Conservation (phyloP, 306 rosid genomes). For the Trifolium dubium region DNA sequence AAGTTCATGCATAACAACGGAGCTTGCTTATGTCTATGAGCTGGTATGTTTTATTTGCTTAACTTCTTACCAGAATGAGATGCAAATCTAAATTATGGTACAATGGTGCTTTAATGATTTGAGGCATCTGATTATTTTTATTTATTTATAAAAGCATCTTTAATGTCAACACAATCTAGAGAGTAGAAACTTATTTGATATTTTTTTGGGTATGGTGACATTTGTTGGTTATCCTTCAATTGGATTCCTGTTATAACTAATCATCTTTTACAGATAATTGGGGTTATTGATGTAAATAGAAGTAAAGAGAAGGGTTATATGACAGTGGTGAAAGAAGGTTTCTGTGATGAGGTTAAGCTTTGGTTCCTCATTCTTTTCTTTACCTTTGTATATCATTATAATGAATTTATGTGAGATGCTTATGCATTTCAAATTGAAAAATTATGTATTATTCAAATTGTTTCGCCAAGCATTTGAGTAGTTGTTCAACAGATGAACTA, state of each 20-base stretch:
- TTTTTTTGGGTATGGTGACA: constrained; percentile 8
- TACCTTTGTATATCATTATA: constrained; percentile 32
- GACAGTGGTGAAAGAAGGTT: constrained; percentile 90
- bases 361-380: constrained; percentile 43
- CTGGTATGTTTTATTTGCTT: constrained; percentile 60
- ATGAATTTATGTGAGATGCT: constrained; percentile 34
- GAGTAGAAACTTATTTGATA: constrained; percentile 19
- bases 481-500: constrained; percentile 34
- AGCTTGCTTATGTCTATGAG: constrained; percentile 89
- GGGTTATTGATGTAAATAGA: constrained; percentile 87
- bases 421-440: constrained; percentile 24
- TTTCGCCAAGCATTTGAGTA: constrained; percentile 17
- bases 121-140: constrained; percentile 24
- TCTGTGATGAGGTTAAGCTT: constrained; percentile 85
- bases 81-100: neutral
- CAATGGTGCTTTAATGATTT: constrained; percentile 18
- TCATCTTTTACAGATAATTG: constrained; percentile 68
- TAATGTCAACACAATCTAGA: constrained; percentile 11
- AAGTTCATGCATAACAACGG: constrained; percentile 75
- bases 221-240: constrained; percentile 24
- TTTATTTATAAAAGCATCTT: neutral
- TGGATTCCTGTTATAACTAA: constrained; percentile 27
- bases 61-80: constrained; percentile 21
- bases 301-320: constrained; percentile 87
- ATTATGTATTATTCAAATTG: constrained; percentile 22